These are phyloP conservation scores for Rostrohypoxylon terebratum DNA, from an alignment of 495 filamentous ascomycete genomes.

Conservation along the genomic window DNA sequence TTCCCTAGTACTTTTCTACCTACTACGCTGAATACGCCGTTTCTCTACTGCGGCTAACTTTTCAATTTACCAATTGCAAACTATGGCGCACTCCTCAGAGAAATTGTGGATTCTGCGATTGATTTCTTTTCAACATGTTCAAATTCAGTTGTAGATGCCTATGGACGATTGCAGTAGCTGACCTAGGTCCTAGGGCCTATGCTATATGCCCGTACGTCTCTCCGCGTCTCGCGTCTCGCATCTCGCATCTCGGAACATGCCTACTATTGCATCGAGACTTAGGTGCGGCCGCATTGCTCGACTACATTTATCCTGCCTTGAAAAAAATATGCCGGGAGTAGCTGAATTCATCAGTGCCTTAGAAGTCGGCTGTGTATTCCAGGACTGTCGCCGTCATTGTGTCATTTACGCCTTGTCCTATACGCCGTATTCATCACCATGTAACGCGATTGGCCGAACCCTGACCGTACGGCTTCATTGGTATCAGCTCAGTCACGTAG, in stretches of 20 bases:
- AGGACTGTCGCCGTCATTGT: not conserved
- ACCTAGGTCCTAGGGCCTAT: too few relatives aligned
- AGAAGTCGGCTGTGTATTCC: not conserved
- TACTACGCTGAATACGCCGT: constrained; percentile 14
- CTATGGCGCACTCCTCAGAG: too few relatives aligned
- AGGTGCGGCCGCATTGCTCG: not conserved
- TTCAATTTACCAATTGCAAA: too few relatives aligned
- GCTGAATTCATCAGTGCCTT: not conserved
- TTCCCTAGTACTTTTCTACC: not conserved
- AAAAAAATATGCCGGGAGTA: not conserved
- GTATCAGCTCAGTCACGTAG: not conserved
- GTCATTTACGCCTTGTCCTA: not conserved
- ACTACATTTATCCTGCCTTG: not conserved
- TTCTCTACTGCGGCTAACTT: not conserved
- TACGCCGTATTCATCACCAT: constrained; percentile 39
- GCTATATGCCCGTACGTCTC: too few relatives aligned
- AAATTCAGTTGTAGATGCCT: too few relatives aligned
- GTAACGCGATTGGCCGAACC: constrained; percentile 44
- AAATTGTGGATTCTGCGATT: not conserved
- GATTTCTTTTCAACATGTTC: not conserved
- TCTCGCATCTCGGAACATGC: too few relatives aligned
- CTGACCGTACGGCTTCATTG: constrained; percentile 14
- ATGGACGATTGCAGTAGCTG: too few relatives aligned
- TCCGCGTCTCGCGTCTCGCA: too few relatives aligned
- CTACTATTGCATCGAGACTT: too few relatives aligned